These are phyloP conservation scores for Puccinia horiana DNA, from an alignment of 1,284 basidiomycete species.

Conservation along the genomic window DNA sequence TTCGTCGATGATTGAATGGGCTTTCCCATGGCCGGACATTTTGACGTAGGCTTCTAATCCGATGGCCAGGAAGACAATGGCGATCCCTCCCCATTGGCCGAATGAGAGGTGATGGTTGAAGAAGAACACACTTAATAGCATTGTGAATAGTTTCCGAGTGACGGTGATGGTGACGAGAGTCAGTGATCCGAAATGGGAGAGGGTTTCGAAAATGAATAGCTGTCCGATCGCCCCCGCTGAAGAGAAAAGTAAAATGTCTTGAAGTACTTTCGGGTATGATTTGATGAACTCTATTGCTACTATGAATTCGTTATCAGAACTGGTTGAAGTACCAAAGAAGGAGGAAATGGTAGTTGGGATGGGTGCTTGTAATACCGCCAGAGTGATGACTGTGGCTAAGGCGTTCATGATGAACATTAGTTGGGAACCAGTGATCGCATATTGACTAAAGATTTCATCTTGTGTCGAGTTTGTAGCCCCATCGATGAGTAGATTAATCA, in stretches of 20 bases:
- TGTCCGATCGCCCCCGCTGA: constrained; percentile 90
- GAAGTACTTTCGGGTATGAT: constrained; percentile 74
- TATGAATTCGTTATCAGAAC: constrained; percentile 67
- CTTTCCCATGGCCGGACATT: constrained; percentile 50
- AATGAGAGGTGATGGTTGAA: constrained; percentile 81
- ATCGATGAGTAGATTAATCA: constrained; percentile 85
- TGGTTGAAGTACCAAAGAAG: constrained; percentile 51
- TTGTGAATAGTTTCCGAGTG: constrained; percentile 97
- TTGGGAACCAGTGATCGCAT: constrained; percentile 84
- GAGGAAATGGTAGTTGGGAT: constrained; percentile 55
- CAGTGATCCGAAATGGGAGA: constrained; percentile 90
- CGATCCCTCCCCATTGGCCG: constrained; percentile 89
- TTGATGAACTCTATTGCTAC: constrained; percentile 74
- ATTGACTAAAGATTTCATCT: constrained; percentile 85
- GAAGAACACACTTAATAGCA: constrained; percentile 89
- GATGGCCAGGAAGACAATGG: constrained; percentile 87
- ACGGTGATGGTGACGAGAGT: constrained; percentile 91
- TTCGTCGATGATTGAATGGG: constrained; percentile 70
- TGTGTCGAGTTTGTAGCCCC: constrained; percentile 97
- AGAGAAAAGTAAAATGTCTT: constrained; percentile 80
- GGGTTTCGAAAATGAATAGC: constrained; percentile 96
- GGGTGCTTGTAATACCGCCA: constrained; percentile 53
- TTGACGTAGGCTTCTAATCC: constrained; percentile 89
- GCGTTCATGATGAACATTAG: constrained; percentile 99
- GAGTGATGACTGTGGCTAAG: constrained; percentile 70